Evolutionary conservation across 2,329 filamentous ascomycete species (phyloP).

Genomic region (Dissoconium aciculare): DNA sequence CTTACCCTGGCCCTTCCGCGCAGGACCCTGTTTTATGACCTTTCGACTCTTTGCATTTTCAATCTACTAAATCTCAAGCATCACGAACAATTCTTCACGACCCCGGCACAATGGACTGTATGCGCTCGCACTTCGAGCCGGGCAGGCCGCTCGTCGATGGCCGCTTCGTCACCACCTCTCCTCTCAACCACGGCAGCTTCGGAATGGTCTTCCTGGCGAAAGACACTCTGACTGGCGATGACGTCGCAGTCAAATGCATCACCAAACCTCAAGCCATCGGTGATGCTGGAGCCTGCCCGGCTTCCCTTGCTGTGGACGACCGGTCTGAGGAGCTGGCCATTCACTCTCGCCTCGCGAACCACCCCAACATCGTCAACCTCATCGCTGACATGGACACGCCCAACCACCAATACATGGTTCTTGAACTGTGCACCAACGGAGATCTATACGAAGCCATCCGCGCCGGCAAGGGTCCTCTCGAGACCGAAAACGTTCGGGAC

Average conservation of each 20-base stretch:
- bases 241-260: conserved; percentile 91
- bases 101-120: conserved; percentile 55
- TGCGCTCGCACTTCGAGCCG: conserved; percentile 65
- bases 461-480: conserved; percentile 68
- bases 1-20: too few relatives aligned
- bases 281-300: conserved; percentile 36
- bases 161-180: conserved; percentile 80
- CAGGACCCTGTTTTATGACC: too few relatives aligned
- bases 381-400: conserved; percentile 84
- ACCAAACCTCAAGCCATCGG: conserved; percentile 57
- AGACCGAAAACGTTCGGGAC: conserved; percentile 90
- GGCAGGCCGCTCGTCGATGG: conserved; percentile 64
- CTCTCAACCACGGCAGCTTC: conserved; percentile 96
- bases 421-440: conserved; percentile 90
- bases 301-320: conserved; percentile 62
- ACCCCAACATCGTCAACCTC: conserved; percentile 88
- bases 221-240: conserved; percentile 59
- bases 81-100: too few relatives aligned
- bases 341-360: conserved; percentile 62
- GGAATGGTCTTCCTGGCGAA: conserved; percentile 94
- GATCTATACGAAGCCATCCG: conserved; percentile 97
- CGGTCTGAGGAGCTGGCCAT: conserved; percentile 66
- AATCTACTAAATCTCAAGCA: conserved; percentile 2
- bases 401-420: conserved; percentile 75
- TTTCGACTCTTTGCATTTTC: too few relatives aligned